Evolutionary conservation across 225 moss, liverwort and hornwort genomes (phyloP).

Genomic region (Neckera pumila): DNA sequence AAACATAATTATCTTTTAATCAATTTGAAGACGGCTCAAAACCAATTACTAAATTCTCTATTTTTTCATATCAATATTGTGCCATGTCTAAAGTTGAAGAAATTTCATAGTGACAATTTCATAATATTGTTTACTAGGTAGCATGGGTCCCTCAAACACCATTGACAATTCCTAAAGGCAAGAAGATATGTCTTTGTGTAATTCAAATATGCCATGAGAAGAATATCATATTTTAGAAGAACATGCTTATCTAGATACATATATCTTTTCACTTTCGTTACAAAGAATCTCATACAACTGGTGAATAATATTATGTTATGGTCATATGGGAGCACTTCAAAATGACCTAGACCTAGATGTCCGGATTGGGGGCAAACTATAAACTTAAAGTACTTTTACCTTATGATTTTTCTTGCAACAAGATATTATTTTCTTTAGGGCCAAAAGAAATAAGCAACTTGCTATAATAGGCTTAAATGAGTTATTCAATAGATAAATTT

Average conservation of each 20-base stretch:
- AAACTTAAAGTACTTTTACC: background rate
- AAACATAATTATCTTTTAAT: background rate
- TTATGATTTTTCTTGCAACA: background rate
- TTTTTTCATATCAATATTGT: background rate
- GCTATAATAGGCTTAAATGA: background rate
- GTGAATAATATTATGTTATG: background rate
- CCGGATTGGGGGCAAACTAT: rapidly evolving
- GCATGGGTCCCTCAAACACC: rapidly evolving
- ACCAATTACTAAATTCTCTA: background rate
- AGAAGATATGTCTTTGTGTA: background rate
- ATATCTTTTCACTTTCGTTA: background rate
- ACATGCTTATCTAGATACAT: rapidly evolving
- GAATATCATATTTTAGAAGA: background rate
- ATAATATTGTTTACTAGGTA: background rate
- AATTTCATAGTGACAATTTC: background rate
- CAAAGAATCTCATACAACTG: rapidly evolving
- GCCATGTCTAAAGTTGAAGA: background rate
- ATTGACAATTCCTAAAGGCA: background rate
- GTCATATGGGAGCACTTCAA: background rate
- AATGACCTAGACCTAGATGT: background rate
- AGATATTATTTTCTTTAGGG: background rate
- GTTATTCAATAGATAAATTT: background rate
- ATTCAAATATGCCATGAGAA: background rate
- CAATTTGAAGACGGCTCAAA: rapidly evolving
- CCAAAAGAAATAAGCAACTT: background rate